A percentile compares a stretch with the other conserved stretches of the same genome.
Conservation (phyloP, 768 basidiomycete species). For the Lentinus brumalis region DNA sequence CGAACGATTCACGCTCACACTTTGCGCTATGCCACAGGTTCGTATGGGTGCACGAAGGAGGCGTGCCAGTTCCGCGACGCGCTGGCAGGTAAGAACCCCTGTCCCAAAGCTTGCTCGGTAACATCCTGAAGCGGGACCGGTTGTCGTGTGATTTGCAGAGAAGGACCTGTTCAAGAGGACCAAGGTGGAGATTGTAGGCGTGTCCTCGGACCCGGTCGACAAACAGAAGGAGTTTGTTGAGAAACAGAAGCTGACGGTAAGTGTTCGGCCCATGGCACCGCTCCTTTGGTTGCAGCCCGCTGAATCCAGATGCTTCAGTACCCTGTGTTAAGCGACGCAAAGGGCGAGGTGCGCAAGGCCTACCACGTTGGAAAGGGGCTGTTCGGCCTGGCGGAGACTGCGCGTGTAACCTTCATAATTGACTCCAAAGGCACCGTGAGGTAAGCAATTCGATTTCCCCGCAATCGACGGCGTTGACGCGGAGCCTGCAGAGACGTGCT, state of each 20-base stretch:
- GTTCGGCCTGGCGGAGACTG: slow-evolving; percentile 58
- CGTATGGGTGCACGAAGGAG: slow-evolving; percentile 79
- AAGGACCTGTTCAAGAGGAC: slow-evolving; percentile 65
- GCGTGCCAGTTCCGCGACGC: slow-evolving; percentile 85
- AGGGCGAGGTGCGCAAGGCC: slow-evolving; percentile 60
- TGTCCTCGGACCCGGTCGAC: slow-evolving; percentile 71
- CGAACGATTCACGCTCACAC: neutral
- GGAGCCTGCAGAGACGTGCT: slow-evolving; percentile 50
- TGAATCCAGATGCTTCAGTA: slow-evolving; percentile 46
- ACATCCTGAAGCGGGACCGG: neutral
- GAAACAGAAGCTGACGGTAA: slow-evolving; percentile 64
- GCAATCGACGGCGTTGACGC: slow-evolving; percentile 8
- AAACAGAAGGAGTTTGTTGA: slow-evolving; percentile 78
- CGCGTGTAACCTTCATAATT: slow-evolving; percentile 76
- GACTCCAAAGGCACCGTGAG: slow-evolving; percentile 69
- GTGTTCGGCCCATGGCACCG: slow-evolving; percentile 19
- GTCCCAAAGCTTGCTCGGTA: neutral
- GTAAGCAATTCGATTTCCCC: slow-evolving; percentile 38
- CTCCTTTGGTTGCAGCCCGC: neutral
- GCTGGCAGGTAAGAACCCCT: slow-evolving; percentile 49
- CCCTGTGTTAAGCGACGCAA: slow-evolving; percentile 74
- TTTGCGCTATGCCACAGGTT: slow-evolving; percentile 42
- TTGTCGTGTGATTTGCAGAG: slow-evolving; percentile 38
- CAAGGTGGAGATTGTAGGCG: slow-evolving; percentile 68
- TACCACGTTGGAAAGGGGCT: slow-evolving; percentile 70